A percentile compares a stretch with the other conserved stretches of the same genome.
Conservation (phyloP, 768 basidiomycete species). For the Boletellus sp. region DNA sequence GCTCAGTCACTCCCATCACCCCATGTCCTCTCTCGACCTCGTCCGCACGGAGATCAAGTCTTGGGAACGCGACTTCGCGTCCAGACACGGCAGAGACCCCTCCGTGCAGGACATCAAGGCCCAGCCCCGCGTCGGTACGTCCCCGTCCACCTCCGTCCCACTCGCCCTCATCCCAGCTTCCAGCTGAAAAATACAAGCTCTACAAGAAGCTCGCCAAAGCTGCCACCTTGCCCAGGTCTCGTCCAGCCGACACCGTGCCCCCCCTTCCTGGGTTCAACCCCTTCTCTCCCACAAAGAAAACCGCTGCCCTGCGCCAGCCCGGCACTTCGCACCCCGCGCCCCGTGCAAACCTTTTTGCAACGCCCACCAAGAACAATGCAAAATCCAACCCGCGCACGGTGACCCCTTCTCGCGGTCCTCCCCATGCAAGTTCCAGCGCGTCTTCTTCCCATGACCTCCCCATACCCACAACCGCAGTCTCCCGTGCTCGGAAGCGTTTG, state of each 20-base stretch:
- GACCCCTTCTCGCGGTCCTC: conserved; percentile 40
- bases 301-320: conserved; percentile 1
- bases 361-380: conserved; percentile 37
- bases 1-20: neutral
- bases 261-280: conserved; percentile 65
- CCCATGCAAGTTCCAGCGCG: conserved; percentile 30
- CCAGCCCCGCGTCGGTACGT: conserved; percentile 59
- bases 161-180: conserved; percentile 12
- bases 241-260: conserved; percentile 46
- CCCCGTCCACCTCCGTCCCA: neutral
- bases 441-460: conserved; percentile 18
- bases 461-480: conserved; percentile 43
- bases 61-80: conserved; percentile 72
- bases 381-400: conserved; percentile 22
- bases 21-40: conserved; percentile 22
- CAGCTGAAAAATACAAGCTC: conserved; percentile 76
- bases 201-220: conserved; percentile 73
- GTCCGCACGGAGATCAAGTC: conserved; percentile 69
- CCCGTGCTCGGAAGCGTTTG: conserved; percentile 73
- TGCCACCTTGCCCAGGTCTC: conserved; percentile 42
- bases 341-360: conserved; percentile 42
- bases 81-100: conserved; percentile 52
- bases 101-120: conserved; percentile 68
- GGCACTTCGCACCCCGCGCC: neutral
- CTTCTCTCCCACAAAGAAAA: conserved; percentile 72